Evolutionary conservation across 257 asterid species (phyloP), one percentile per base, ranked within the genome.

Genomic region (Ophiorrhiza pumila): DNA sequence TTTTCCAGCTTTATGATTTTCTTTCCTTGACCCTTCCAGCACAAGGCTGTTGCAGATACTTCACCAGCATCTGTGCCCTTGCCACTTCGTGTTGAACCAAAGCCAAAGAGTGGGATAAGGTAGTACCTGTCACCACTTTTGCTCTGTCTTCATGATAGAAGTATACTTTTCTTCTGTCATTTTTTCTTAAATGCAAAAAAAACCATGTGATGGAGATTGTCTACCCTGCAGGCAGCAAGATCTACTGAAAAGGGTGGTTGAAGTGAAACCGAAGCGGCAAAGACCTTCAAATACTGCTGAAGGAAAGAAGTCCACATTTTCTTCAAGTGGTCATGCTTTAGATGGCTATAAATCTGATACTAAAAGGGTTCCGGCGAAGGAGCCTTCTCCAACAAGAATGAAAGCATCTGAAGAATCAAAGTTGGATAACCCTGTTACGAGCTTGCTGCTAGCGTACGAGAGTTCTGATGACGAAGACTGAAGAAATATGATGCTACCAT

Each of bases 81-180:
- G 93, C 87, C 99, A 7, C 97, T 88, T 71, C 95, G 97, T 61
- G 97, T 94, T 74, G 99, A 91, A 82, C 99, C 99, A 74, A 94
- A 91, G 88, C 85, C 95, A 65, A 94, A 94, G 83, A 94, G 97
- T 78, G 97, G 95, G 71, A 94, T 94, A 80, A 94, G 96, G 97
- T 88, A 53, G 49, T 74, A 50, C 25, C 71, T 32, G 15, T 50
- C 47, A 55, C 6, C 4, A 10, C 11, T 32, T 34, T 22, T 43
- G 14, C 52, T 9, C 35, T 3, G 15, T 1, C 29, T 64, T 25
- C 39, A 20, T 29, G 41, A 39, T 2, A 47, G 63, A 69, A 39
- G 14, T 41, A 23, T 35, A 2, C 25, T 55, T 18, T 55, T 55
- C 45, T 31, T 60, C 18, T 34, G 17, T 6, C 0, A 2, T 7